A percentile compares a stretch with the other conserved stretches of the same genome.
Evolutionary conservation across 225 moss, liverwort and hornwort species (phyloP).

Genomic region (Neckera pumila): DNA sequence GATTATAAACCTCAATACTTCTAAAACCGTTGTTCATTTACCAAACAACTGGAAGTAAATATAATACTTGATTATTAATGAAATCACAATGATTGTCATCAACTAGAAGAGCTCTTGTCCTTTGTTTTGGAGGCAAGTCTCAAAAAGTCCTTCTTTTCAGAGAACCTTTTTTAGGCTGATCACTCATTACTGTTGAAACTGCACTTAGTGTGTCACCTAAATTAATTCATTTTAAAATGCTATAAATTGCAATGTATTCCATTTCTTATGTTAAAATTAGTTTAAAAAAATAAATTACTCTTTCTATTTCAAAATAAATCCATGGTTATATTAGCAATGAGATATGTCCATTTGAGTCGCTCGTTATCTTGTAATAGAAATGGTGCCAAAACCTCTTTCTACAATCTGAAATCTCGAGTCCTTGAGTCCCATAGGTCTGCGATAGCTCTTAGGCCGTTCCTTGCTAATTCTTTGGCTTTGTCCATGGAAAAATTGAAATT

Average conservation of each 20-base stretch:
- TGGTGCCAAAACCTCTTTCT: too few species aligned
- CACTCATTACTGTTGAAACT: neutral
- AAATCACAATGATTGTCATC: neutral
- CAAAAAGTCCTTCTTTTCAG: neutral
- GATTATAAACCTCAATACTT: neutral
- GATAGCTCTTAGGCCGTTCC: too few species aligned
- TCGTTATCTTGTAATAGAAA: too few species aligned
- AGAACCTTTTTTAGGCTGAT: neutral
- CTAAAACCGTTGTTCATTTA: neutral
- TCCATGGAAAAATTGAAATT: too few species aligned
- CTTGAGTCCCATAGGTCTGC: too few species aligned
- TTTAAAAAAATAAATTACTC: too few species aligned
- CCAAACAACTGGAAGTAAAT: neutral
- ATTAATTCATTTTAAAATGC: neutral
- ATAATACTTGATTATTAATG: neutral
- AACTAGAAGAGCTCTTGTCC: neutral
- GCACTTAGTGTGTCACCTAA: too few species aligned
- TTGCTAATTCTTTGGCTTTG: too few species aligned
- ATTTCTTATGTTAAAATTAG: neutral
- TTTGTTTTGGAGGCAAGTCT: neutral
- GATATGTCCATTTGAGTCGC: too few species aligned
- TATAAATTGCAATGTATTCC: accelerated
- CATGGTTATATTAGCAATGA: too few species aligned
- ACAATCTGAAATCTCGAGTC: too few species aligned
- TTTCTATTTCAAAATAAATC: too few species aligned